These are phyloP conservation scores for Megacollybia platyphylla DNA, from an alignment of 1,284 basidiomycete genomes.

Conservation along the genomic window DNA sequence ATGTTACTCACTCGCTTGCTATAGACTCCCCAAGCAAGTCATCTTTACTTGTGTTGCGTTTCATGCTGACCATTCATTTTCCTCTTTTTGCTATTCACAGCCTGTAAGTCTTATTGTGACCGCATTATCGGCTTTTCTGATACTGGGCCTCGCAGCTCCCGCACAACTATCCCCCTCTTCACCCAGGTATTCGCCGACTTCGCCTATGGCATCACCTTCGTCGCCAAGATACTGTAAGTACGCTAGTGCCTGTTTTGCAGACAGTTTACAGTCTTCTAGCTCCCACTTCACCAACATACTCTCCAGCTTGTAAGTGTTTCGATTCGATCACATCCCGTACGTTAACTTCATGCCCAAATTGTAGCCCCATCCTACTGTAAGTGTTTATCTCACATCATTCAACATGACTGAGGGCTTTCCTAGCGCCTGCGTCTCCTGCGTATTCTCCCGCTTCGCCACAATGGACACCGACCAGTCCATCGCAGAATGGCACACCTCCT, in stretches of 20 bases:
- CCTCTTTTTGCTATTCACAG: conserved; percentile 20
- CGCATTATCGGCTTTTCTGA: conserved; percentile 3
- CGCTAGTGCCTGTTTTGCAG: neutral
- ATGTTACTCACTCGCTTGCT: conserved; percentile 16
- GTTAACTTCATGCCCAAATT: conserved; percentile 8
- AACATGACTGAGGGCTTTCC: conserved; percentile 9
- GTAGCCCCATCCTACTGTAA: conserved; percentile 63
- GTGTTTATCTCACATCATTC: conserved; percentile 15
- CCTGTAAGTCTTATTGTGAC: conserved; percentile 33
- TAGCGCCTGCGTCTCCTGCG: conserved; percentile 73
- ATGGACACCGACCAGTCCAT: conserved; percentile 74
- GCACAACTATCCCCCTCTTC: conserved; percentile 75
- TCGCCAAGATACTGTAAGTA: conserved; percentile 80
- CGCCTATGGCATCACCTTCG: conserved; percentile 67
- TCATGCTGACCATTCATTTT: conserved; percentile 11
- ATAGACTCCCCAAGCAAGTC: conserved; percentile 70
- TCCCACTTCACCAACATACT: conserved; percentile 76
- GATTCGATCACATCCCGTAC: conserved; percentile 9
- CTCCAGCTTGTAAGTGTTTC: conserved; percentile 59
- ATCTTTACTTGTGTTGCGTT: conserved; percentile 8
- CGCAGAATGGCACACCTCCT: conserved; percentile 31
- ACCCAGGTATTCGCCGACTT: conserved; percentile 78
- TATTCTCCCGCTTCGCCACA: conserved; percentile 74
- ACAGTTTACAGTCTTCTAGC: conserved; percentile 27
- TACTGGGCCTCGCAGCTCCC: conserved; percentile 30